Base-by-base conservation (phyloP, 2,329 filamentous ascomycete genomes). In the Ceratocystis variospora region DNA sequence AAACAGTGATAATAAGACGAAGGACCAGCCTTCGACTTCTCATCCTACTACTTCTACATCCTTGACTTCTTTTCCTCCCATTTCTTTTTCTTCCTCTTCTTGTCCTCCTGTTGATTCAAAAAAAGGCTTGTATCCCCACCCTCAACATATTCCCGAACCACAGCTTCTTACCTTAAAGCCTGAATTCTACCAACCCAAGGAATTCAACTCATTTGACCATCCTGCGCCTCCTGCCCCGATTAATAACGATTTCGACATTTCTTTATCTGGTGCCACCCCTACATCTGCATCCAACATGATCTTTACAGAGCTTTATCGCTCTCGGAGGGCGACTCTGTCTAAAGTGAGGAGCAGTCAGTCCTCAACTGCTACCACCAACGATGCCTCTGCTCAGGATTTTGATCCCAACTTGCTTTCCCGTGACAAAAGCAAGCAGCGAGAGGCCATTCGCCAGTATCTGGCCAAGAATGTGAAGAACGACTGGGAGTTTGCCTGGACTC, bases 391-490 rank as follows among this genome's bases (percentile, higher is more conserved):
- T 15, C 72, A 75, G 55, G 77, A 84, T 70, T 81, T 84, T 70
- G 81, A 86, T 68, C 78, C 81, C 22, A 84, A 87, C 71, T 77
- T 87, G 5, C 74, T 84, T 62, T 85, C 81, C 72, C 81, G 78
- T 71, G 84, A 87, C 72, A 86, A 86, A 72, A 69, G 74, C 31
- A 84, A 81, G 74, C 82, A 85, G 70, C 87, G 86, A 71, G 82
- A 84, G 50, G 84, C 84, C 12, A 80, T 87, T 45, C 82, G 77
- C 71, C 79, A 77, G 63, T 82, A 81, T 70, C 74, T 87, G 1
- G 74, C 76, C 2, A 77, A 79, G 25, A 82, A 79, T 69, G 76
- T 87, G 50, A 80, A 79, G 68, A 79, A 78, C 68, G 83, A 86
- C 71, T 87, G 84, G 85, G 75, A 76, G 0, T 87, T 85, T 71